These are phyloP conservation scores for Hypomyces perniciosus DNA, from an alignment of 2,329 filamentous ascomycete genomes.

Conservation along the genomic window DNA sequence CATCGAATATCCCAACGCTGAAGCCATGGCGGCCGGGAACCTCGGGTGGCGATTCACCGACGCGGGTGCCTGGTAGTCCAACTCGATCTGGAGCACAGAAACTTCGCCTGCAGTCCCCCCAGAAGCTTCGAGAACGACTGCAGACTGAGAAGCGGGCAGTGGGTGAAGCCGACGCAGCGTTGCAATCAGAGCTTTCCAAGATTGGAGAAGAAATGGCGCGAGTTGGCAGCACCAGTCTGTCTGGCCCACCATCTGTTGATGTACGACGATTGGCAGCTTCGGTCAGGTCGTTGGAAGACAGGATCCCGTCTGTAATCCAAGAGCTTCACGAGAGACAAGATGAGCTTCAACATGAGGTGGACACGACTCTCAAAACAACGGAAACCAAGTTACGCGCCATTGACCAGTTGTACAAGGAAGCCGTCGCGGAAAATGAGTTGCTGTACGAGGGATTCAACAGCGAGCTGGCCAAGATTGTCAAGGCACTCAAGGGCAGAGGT, in stretches of 20 bases:
- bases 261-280: slow-evolving; percentile 48
- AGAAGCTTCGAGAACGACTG: slow-evolving; percentile 77
- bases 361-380: slow-evolving; percentile 62
- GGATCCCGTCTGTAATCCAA: slow-evolving; percentile 53
- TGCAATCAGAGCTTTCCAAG: slow-evolving; percentile 71
- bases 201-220: slow-evolving; percentile 75
- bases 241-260: slow-evolving; percentile 31
- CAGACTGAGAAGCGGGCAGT: slow-evolving; percentile 74
- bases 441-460: slow-evolving; percentile 88
- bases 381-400: slow-evolving; percentile 76
- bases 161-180: slow-evolving; percentile 59
- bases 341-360: slow-evolving; percentile 63
- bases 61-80: slow-evolving; percentile 21
- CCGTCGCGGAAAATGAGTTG: slow-evolving; percentile 84
- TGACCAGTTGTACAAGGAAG: slow-evolving; percentile 83
- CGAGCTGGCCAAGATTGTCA: slow-evolving; percentile 79
- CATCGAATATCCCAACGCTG: slow-evolving; percentile 50
- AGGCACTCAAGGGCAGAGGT: slow-evolving; percentile 63
- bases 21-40: slow-evolving; percentile 31
- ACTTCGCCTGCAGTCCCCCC: slow-evolving; percentile 63
- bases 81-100: slow-evolving; percentile 38
- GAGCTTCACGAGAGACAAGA: slow-evolving; percentile 57
- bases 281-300: slow-evolving; percentile 61
- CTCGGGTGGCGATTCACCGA: slow-evolving; percentile 20
- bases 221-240: slow-evolving; percentile 35